phyloP scores from a whole-genome alignment of 73 alveolate genomes.

The Urostyla sp. region DNA sequence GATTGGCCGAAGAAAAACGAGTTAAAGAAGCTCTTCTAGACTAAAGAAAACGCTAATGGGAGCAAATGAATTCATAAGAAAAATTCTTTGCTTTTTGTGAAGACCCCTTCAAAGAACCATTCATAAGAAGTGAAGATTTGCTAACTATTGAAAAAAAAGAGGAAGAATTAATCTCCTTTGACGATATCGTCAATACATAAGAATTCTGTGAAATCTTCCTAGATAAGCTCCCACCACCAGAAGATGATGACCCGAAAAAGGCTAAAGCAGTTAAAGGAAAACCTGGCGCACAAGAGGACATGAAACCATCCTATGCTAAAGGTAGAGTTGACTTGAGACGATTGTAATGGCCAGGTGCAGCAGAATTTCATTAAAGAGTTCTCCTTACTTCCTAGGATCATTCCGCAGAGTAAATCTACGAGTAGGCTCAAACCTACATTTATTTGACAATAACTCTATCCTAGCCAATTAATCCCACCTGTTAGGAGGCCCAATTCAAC shows the following conservation, averaged over 20 bases:
- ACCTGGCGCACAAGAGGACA: conserved; percentile 56
- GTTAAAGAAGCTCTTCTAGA: conserved; percentile 47
- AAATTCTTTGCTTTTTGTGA: conserved; percentile 56
- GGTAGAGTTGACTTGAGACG: conserved; percentile 67
- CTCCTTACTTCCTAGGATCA: too few species aligned
- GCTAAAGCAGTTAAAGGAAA: conserved; percentile 36
- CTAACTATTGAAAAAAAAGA: background rate
- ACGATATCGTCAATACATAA: conserved; percentile 47
- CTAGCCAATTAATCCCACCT: conserved; percentile 43
- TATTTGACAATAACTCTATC: background rate
- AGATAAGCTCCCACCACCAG: conserved; percentile 60
- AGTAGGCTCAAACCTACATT: conserved; percentile 49
- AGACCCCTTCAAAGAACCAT: conserved; percentile 60
- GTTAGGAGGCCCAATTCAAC: background rate
- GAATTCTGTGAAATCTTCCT: conserved; percentile 49
- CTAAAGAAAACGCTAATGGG: conserved; percentile 2
- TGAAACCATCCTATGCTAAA: conserved; percentile 62
- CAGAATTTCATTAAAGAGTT: conserved; percentile 19
- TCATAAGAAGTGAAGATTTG: background rate
- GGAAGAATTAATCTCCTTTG: conserved; percentile 53
- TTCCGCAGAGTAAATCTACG: conserved; percentile 47
- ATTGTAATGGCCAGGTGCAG: conserved; percentile 49
- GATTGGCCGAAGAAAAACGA: conserved; percentile 41
- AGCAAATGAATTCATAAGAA: conserved; percentile 6
- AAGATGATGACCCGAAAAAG: conserved; percentile 73